Evolutionary conservation across 345 rosid species (phyloP).

Genomic region (Rhodomyrtus tomentosa): DNA sequence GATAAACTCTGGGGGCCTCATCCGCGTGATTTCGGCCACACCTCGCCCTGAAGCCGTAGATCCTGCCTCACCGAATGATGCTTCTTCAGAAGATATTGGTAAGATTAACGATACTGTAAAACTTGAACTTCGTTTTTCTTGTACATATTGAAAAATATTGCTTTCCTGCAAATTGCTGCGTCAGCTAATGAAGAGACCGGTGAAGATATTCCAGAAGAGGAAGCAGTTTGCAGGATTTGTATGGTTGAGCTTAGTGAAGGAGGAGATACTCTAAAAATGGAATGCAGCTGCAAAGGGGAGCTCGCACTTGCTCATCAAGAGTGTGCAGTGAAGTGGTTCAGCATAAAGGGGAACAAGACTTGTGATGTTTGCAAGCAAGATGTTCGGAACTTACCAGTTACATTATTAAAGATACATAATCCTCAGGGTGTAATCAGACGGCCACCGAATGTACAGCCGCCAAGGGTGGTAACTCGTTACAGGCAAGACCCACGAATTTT

Average conservation of each 20-base stretch:
- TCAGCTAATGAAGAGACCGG: conserved; percentile 22
- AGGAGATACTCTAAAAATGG: conserved; percentile 48
- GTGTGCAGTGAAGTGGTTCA: conserved; percentile 58
- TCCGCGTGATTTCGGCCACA: conserved; percentile 35
- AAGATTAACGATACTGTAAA: background rate
- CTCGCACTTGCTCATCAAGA: conserved; percentile 61
- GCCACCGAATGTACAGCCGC: conserved; percentile 10
- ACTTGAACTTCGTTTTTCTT: background rate
- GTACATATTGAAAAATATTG: background rate
- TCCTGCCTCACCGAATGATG: conserved; percentile 9
- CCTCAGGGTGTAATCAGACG: conserved; percentile 20
- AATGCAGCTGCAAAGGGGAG: conserved; percentile 58
- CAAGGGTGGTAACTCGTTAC: conserved; percentile 15
- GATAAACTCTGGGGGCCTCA: conserved; percentile 32
- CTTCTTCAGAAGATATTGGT: conserved; percentile 18
- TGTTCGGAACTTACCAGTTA: conserved; percentile 45
- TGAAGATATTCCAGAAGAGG: conserved; percentile 54
- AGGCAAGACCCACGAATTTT: conserved; percentile 23
- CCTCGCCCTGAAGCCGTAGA: conserved; percentile 13
- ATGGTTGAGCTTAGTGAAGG: conserved; percentile 45
- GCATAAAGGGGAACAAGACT: conserved; percentile 43
- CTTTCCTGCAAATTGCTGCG: background rate
- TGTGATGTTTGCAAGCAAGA: conserved; percentile 60
- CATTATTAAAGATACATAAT: conserved; percentile 27
- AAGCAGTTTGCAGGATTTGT: conserved; percentile 58